Percentiles rank a stretch among this genome's conserved stretches.
Conservation (phyloP, 2,329 filamentous ascomycete genomes). For the Orbilia quercus region DNA sequence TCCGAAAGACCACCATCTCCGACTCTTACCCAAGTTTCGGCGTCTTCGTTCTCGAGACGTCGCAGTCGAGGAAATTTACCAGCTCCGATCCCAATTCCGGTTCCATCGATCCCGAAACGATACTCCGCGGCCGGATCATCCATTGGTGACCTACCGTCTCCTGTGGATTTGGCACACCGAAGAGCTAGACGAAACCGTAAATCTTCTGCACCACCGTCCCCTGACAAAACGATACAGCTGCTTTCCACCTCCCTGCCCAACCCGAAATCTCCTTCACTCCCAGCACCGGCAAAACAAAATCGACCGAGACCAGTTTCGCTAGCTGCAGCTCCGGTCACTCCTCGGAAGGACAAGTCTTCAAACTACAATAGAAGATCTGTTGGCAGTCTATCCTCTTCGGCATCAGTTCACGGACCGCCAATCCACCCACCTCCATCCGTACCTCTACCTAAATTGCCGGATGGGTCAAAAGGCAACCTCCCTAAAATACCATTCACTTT, state of each 20-base stretch:
- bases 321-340: constrained; percentile 40
- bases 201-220: constrained; percentile 47
- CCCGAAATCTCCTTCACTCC: constrained; percentile 32
- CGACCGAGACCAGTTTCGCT: constrained; percentile 55
- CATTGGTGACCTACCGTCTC: constrained; percentile 40
- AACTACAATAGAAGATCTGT: constrained; percentile 49
- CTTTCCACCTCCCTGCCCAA: constrained; percentile 50
- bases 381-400: constrained; percentile 48
- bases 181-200: constrained; percentile 43
- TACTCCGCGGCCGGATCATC: constrained; percentile 48
- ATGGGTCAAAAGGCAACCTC: constrained; percentile 44
- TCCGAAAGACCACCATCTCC: constrained; percentile 50
- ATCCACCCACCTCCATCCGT: constrained; percentile 53
- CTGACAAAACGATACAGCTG: constrained; percentile 34
- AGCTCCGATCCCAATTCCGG: constrained; percentile 52
- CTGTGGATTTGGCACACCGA: constrained; percentile 43
- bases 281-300: constrained; percentile 21
- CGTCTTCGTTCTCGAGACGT: constrained; percentile 38
- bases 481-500: constrained; percentile 32
- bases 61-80: constrained; percentile 44
- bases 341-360: constrained; percentile 41
- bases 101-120: constrained; percentile 52
- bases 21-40: constrained; percentile 47
- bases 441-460: constrained; percentile 43
- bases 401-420: constrained; percentile 54